A percentile compares a stretch with the other conserved stretches of the same genome.
These are phyloP conservation scores for Wickerhamomyces ciferrii DNA, from an alignment of 805 yeast species.

Conservation along the genomic window DNA sequence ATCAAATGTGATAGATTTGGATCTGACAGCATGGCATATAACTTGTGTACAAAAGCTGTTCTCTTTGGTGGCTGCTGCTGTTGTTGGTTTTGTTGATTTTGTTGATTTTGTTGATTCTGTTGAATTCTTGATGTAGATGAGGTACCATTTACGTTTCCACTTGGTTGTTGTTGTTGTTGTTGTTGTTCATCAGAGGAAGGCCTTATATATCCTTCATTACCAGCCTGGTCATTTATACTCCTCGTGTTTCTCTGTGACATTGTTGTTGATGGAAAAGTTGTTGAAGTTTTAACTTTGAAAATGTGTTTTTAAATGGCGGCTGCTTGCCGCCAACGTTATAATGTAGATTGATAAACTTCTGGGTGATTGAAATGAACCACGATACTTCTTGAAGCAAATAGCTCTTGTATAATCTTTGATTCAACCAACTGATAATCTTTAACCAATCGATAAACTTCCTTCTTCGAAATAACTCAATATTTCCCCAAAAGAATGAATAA, in stretches of 20 bases:
- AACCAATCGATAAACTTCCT: too few relatives aligned
- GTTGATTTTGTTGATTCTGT: background rate
- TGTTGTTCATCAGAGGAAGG: background rate
- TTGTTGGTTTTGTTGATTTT: background rate
- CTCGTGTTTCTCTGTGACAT: background rate
- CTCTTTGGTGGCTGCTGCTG: constrained; percentile 4
- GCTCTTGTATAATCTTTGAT: background rate
- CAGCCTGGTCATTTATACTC: background rate
- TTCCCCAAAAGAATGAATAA: background rate
- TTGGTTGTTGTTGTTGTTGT: background rate
- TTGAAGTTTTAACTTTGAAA: background rate
- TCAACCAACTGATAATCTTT: too few relatives aligned
- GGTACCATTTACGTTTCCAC: background rate
- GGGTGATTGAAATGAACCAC: background rate
- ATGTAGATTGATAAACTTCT: background rate
- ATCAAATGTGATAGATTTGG: constrained; percentile 45
- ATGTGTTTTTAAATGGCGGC: background rate
- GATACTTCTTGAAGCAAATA: background rate
- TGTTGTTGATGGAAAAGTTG: background rate
- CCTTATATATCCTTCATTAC: background rate
- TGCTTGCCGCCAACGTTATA: background rate
- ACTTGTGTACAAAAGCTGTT: constrained; percentile 57
- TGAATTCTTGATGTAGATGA: background rate
- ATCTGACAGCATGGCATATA: constrained; percentile 59
- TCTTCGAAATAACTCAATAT: background rate